Evolutionary conservation across 2,329 filamentous ascomycete species (phyloP).

Genomic region (Stromatinia cepivora): DNA sequence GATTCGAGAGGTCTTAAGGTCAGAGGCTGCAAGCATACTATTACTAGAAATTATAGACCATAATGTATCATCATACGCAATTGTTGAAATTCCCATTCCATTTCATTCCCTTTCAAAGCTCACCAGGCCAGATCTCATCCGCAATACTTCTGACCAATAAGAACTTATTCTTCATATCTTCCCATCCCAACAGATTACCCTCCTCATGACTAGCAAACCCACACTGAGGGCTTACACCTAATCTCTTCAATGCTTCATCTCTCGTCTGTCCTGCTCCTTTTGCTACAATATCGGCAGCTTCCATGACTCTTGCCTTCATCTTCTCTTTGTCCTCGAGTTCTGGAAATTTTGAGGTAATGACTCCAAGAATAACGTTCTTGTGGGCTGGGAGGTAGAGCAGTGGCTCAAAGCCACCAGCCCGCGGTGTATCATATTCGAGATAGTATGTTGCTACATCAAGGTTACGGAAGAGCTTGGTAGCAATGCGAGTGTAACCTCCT

Average conservation of each 20-base stretch:
- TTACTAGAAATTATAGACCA: background rate
- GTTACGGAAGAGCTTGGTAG: conserved; percentile 63
- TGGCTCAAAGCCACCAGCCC: conserved; percentile 66
- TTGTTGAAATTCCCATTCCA: background rate
- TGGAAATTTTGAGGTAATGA: conserved; percentile 63
- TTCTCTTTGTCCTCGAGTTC: conserved; percentile 63
- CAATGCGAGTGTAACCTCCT: conserved; percentile 66
- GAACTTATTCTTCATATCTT: conserved; percentile 74
- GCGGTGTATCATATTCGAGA: conserved; percentile 67
- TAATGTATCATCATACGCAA: background rate
- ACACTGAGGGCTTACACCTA: conserved; percentile 71
- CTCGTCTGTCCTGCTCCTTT: conserved; percentile 63
- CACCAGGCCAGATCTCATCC: conserved; percentile 64
- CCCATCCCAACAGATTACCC: conserved; percentile 66
- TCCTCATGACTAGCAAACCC: conserved; percentile 51
- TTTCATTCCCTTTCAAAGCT: conserved; percentile 25
- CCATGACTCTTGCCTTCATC: conserved; percentile 58
- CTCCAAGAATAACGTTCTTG: conserved; percentile 65
- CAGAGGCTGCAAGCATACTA: background rate
- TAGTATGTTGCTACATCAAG: conserved; percentile 67
- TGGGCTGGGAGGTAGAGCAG: conserved; percentile 59
- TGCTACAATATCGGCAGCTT: conserved; percentile 67
- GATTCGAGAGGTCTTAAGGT: background rate
- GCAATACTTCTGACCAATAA: conserved; percentile 70
- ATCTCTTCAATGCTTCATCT: conserved; percentile 67